phyloP scores from a whole-genome alignment of 306 rosid species.

The Ammopiptanthus mongolicus region DNA sequence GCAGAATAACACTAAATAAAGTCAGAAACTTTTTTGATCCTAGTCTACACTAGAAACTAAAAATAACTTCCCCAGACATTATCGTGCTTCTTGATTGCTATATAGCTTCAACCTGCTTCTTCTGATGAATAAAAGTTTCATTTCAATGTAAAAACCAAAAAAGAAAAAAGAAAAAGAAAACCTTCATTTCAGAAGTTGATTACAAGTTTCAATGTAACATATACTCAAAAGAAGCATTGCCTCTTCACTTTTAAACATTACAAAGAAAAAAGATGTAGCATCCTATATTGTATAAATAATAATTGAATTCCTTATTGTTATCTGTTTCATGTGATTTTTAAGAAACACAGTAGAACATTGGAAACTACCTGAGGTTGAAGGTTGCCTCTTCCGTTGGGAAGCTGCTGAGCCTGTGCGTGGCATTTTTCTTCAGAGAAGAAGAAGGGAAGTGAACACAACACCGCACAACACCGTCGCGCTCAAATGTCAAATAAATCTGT shows the following conservation, averaged over 20 bases:
- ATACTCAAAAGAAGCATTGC: neutral
- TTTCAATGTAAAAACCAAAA: neutral
- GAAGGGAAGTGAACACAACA: neutral
- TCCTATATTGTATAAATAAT: neutral
- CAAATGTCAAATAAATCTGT: no score
- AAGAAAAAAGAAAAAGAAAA: neutral
- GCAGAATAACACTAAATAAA: neutral
- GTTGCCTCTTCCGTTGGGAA: conserved; percentile 19
- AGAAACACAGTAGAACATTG: neutral
- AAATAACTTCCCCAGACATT: neutral
- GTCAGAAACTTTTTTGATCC: neutral
- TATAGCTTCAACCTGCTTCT: no score
- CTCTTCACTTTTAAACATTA: neutral
- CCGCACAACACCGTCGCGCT: conserved; percentile 14
- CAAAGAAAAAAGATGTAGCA: neutral
- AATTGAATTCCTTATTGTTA: neutral
- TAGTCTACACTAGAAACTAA: neutral
- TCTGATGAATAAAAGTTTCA: no score
- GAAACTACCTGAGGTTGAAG: conserved; percentile 6
- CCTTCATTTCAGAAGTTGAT: neutral
- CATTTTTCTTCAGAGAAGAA: conserved; percentile 21
- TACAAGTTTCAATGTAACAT: neutral
- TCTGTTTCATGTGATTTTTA: neutral
- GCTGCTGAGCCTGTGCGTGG: conserved; percentile 11
- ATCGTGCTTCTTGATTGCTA: neutral